Evolutionary conservation across 768 basidiomycete species (phyloP).

Genomic region (Boletus sp.): DNA sequence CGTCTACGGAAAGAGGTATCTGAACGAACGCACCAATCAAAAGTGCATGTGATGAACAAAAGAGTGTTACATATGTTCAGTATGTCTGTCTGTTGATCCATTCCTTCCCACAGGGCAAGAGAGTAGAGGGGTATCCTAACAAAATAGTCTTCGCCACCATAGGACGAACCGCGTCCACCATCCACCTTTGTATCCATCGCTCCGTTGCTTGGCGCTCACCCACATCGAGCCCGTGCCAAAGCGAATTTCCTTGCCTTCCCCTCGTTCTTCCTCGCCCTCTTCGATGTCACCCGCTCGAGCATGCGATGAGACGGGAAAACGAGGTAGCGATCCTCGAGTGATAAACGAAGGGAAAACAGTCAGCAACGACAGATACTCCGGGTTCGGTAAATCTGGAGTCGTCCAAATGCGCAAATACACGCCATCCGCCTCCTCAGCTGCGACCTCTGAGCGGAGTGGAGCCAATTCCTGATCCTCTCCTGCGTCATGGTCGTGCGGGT

Average conservation of each 20-base stretch:
- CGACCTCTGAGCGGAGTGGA: constrained; percentile 33
- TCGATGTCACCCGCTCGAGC: constrained; percentile 57
- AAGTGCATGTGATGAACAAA: constrained; percentile 28
- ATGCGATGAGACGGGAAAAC: constrained; percentile 51
- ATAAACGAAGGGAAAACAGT: constrained; percentile 77
- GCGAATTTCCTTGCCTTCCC: constrained; percentile 54
- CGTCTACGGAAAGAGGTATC: constrained; percentile 17
- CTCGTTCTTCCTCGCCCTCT: constrained; percentile 58
- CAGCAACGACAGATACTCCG: constrained; percentile 66
- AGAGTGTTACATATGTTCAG: constrained; percentile 35
- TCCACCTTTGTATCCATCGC: constrained; percentile 66
- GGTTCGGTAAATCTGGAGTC: constrained; percentile 72
- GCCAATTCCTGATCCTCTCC: constrained; percentile 35
- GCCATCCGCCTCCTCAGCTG: constrained; percentile 37
- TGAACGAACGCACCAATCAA: constrained; percentile 23
- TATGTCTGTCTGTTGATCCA: constrained; percentile 19
- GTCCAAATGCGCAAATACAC: constrained; percentile 75
- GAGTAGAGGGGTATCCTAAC: constrained; percentile 40
- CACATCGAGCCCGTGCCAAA: constrained; percentile 86
- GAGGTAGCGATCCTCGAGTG: constrained; percentile 62
- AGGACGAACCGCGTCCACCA: constrained; percentile 77
- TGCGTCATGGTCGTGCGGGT: constrained; percentile 27
- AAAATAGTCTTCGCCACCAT: constrained; percentile 81
- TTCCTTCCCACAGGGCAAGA: not conserved
- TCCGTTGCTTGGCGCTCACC: constrained; percentile 59